Evolutionary conservation across 148 eudicot genomes (phyloP).

Genomic region (Spergularia marina): DNA sequence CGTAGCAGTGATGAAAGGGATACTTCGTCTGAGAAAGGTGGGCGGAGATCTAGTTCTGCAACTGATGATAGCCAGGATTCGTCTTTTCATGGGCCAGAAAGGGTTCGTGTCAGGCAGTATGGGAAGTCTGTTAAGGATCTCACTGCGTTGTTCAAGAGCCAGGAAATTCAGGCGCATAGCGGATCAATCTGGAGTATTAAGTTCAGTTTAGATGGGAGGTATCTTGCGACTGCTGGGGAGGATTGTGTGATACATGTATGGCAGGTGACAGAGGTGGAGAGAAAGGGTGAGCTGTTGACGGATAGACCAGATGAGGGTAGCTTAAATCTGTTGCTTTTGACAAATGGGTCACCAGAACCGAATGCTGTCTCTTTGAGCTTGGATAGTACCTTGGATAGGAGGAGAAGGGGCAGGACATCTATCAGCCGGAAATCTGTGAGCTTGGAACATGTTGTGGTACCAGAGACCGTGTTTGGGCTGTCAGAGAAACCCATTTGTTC

Average conservation of each 20-base stretch:
- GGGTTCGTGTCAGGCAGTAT: conserved; percentile 74
- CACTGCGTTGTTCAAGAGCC: conserved; percentile 70
- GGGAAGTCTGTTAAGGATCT: conserved; percentile 87
- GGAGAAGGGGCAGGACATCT: conserved; percentile 76
- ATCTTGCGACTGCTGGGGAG: conserved; percentile 96
- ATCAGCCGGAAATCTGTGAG: conserved; percentile 77
- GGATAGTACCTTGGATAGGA: conserved; percentile 58
- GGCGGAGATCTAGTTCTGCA: conserved; percentile 84
- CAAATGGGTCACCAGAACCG: conserved; percentile 76
- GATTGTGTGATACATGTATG: conserved; percentile 89
- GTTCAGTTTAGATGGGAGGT: conserved; percentile 89
- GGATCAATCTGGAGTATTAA: conserved; percentile 93
- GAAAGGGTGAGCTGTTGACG: conserved; percentile 69
- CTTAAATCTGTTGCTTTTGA: conserved; percentile 50
- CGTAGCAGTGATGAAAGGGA: conserved; percentile 86
- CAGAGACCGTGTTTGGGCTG: conserved; percentile 75
- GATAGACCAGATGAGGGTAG: conserved; percentile 80
- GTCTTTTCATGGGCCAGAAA: conserved; percentile 83
- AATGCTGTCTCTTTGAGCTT: conserved; percentile 44
- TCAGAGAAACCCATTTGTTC: conserved; percentile 92
- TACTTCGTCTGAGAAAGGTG: conserved; percentile 82
- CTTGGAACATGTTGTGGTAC: conserved; percentile 67
- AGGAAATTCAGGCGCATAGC: conserved; percentile 83
- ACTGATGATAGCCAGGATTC: conserved; percentile 94
- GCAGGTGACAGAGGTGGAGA: conserved; percentile 75